A percentile compares a stretch with the other conserved stretches of the same genome.
Evolutionary conservation across 2,329 filamentous ascomycete genomes (phyloP).

Genomic region (Plenodomus biglobosus): DNA sequence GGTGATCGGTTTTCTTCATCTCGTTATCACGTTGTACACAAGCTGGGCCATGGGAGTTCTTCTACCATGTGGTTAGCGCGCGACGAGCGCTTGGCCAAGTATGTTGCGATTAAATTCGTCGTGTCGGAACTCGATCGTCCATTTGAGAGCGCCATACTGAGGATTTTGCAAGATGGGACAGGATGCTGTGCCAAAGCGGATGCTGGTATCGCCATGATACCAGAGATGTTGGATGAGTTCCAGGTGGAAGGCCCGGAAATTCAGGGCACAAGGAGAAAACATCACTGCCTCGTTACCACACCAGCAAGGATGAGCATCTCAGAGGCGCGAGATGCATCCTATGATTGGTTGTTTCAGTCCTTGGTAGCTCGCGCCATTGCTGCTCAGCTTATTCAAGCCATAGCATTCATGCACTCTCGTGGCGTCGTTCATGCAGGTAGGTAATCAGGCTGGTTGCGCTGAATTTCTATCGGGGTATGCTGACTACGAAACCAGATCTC

Average conservation of each 20-base stretch:
- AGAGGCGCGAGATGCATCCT: conserved; percentile 10
- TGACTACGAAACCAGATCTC: no score
- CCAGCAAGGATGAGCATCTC: conserved; percentile 31
- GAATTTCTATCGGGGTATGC: background rate
- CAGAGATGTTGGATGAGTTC: conserved; percentile 36
- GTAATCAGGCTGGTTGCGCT: background rate
- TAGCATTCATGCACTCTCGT: conserved; percentile 13
- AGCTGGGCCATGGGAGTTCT: background rate
- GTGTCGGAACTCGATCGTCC: conserved; percentile 6
- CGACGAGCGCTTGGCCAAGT: background rate
- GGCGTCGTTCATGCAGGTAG: conserved; percentile 15
- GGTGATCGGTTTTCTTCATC: background rate
- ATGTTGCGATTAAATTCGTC: conserved; percentile 12
- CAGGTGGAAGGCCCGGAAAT: conserved; percentile 36
- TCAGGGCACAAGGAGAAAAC: conserved; percentile 14
- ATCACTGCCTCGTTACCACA: conserved; percentile 43
- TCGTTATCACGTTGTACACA: background rate
- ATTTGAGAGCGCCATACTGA: conserved; percentile 7
- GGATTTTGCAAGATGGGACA: conserved; percentile 3
- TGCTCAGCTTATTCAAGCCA: conserved; percentile 11
- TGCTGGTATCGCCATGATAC: background rate
- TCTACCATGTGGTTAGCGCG: background rate
- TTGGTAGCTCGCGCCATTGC: conserved; percentile 12
- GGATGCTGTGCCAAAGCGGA: background rate
- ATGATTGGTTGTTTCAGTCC: conserved; percentile 6